Percentiles rank a stretch among this genome's conserved stretches.
phyloP scores from a whole-genome alignment of 768 basidiomycete species.

The Boletus speciosus region DNA sequence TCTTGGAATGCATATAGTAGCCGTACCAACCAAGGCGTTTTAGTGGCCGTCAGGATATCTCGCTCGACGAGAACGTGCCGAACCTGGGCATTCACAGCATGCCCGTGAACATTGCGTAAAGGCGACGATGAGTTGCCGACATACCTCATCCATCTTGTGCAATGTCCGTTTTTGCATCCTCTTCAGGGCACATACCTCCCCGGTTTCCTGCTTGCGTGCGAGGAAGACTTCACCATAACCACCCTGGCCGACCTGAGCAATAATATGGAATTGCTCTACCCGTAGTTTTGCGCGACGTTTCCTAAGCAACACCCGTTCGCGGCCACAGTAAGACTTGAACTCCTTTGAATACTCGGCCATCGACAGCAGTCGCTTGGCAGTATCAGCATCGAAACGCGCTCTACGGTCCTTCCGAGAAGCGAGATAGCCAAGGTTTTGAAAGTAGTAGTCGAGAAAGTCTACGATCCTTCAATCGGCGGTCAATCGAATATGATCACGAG shows the following conservation, averaged over 20 bases:
- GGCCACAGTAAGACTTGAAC: conserved; percentile 88
- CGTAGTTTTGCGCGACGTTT: conserved; percentile 89
- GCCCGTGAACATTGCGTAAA: not conserved
- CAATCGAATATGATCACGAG: conserved; percentile 8
- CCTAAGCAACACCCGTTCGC: conserved; percentile 90
- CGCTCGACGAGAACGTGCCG: conserved; percentile 98
- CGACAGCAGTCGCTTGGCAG: conserved; percentile 58
- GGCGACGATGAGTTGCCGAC: conserved; percentile 3
- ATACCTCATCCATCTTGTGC: conserved; percentile 97
- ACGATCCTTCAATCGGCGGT: conserved; percentile 9
- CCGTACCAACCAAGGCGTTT: conserved; percentile 95
- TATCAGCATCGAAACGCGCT: conserved; percentile 79
- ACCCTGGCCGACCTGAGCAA: conserved; percentile 97
- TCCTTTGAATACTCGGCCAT: conserved; percentile 64
- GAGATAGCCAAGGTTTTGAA: conserved; percentile 89
- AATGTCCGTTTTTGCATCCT: conserved; percentile 94
- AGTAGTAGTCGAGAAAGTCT: conserved; percentile 99
- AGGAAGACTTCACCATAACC: conserved; percentile 98
- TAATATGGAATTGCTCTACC: conserved; percentile 96
- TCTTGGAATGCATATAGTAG: conserved; percentile 98
- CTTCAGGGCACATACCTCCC: conserved; percentile 95
- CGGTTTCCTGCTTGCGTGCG: conserved; percentile 91
- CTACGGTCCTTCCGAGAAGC: conserved; percentile 83
- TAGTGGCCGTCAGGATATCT: conserved; percentile 95
- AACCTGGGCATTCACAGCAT: conserved; percentile 47